phyloP scores from a whole-genome alignment of 1,139 yeast species.

The Kurtzmaniella quercitrusa region DNA sequence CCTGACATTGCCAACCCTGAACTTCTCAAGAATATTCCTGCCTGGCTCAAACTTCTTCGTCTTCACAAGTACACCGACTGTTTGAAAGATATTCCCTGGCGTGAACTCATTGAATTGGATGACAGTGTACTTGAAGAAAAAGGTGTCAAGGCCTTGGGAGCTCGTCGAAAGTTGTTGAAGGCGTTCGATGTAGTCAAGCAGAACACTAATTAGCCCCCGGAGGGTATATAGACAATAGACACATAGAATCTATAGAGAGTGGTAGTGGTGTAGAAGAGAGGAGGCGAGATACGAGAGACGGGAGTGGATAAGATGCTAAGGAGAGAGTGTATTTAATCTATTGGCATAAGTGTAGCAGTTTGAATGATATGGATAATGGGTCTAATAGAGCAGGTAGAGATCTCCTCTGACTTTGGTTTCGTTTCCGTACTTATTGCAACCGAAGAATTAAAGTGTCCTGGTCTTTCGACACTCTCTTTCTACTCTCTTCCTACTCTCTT shows the following conservation, averaged over 20 bases:
- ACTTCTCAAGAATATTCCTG: constrained; percentile 74
- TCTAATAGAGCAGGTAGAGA: too few species aligned
- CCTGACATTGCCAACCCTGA: constrained; percentile 61
- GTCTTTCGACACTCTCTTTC: too few species aligned
- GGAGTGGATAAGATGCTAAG: too few species aligned
- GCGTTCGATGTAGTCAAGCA: constrained; percentile 77
- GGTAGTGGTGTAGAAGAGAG: neutral
- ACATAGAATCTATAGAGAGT: neutral
- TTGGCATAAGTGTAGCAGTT: too few species aligned
- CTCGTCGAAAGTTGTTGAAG: constrained; percentile 85
- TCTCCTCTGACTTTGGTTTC: too few species aligned
- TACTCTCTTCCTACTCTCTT: too few species aligned
- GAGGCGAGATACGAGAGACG: too few species aligned
- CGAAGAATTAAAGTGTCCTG: too few species aligned
- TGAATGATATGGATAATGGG: too few species aligned
- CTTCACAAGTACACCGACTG: constrained; percentile 91
- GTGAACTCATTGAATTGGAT: constrained; percentile 63
- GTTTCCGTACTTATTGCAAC: too few species aligned
- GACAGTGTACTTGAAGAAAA: constrained; percentile 67
- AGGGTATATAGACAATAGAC: constrained; percentile 2
- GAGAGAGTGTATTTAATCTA: too few species aligned
- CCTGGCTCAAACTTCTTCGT: constrained; percentile 86
- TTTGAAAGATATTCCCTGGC: constrained; percentile 73
- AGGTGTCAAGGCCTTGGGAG: constrained; percentile 94
- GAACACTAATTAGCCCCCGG: constrained; percentile 9